phyloP scores from a whole-genome alignment of 352 stramenopile species.

The Nothophytophthora sp. region DNA sequence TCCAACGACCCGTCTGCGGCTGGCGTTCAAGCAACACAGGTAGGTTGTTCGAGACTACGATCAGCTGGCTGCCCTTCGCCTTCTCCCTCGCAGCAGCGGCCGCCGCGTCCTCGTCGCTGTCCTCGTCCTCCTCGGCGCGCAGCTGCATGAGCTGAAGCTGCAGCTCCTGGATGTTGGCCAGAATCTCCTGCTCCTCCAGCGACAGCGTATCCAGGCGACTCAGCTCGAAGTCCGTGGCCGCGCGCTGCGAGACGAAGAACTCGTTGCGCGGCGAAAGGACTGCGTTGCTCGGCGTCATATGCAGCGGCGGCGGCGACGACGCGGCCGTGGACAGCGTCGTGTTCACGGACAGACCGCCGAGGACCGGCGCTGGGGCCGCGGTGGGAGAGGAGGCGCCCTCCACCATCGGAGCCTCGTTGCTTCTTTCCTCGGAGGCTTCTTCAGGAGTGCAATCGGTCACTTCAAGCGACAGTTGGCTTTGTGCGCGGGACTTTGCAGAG shows the following conservation, averaged over 20 bases:
- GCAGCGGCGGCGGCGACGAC: too few relatives aligned
- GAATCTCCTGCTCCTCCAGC: conserved; percentile 86
- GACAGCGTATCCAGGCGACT: conserved; percentile 71
- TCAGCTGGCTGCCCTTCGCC: conserved; percentile 47
- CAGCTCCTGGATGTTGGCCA: conserved; percentile 90
- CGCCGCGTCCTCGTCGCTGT: conserved; percentile 53
- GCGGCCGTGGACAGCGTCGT: conserved; percentile 17
- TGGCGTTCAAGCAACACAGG: conserved; percentile 77
- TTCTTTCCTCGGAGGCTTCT: too few relatives aligned
- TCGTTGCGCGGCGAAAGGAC: conserved; percentile 66
- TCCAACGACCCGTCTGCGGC: conserved; percentile 78
- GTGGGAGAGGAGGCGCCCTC: too few relatives aligned
- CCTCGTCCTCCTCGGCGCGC: conserved; percentile 64
- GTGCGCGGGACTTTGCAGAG: too few relatives aligned
- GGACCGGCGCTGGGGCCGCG: conserved; percentile 19
- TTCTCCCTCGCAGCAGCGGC: conserved; percentile 15
- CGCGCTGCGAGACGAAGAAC: conserved; percentile 77
- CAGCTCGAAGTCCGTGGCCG: conserved; percentile 61
- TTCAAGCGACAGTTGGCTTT: too few relatives aligned
- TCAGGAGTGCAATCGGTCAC: too few relatives aligned
- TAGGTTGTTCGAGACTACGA: conserved; percentile 89
- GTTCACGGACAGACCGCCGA: conserved; percentile 14
- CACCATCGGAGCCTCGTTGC: too few relatives aligned
- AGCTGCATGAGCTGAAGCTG: conserved; percentile 85
- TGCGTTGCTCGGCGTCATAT: conserved; percentile 38